phyloP scores from a whole-genome alignment of 305 asterid genomes.

The Fraxinus angustifolia region DNA sequence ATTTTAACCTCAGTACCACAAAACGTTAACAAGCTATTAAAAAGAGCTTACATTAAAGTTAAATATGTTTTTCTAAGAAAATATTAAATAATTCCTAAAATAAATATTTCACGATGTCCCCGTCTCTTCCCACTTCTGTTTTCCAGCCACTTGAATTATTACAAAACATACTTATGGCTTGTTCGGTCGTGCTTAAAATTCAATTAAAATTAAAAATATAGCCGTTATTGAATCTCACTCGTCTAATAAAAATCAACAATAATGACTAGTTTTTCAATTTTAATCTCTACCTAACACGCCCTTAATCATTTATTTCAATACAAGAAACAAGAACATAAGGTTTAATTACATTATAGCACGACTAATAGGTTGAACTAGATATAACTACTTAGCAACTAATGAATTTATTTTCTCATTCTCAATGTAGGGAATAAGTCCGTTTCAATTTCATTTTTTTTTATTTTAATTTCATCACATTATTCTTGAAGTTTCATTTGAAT shows the following conservation, averaged over 20 bases:
- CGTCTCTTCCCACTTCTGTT: neutral
- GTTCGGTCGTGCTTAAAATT: too few species aligned
- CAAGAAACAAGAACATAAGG: neutral
- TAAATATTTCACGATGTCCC: neutral
- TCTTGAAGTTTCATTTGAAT: neutral
- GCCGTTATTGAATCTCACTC: too few species aligned
- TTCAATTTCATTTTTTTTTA: neutral
- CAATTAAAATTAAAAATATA: too few species aligned
- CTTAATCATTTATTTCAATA: neutral
- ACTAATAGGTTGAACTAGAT: neutral
- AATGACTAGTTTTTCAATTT: too few species aligned
- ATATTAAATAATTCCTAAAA: too few species aligned
- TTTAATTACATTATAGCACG: too few species aligned
- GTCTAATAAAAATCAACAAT: too few species aligned
- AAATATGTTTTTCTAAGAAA: neutral
- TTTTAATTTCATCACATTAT: neutral
- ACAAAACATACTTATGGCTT: too few species aligned
- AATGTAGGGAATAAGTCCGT: neutral
- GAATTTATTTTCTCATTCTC: neutral
- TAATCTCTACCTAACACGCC: neutral
- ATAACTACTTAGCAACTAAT: neutral
- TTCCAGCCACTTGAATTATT: neutral
- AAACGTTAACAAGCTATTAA: neutral
- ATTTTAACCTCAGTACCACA: neutral
- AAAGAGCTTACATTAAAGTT: neutral